phyloP scores from a whole-genome alignment of 2,329 filamentous ascomycete genomes.

The Sporothrix mexicana region DNA sequence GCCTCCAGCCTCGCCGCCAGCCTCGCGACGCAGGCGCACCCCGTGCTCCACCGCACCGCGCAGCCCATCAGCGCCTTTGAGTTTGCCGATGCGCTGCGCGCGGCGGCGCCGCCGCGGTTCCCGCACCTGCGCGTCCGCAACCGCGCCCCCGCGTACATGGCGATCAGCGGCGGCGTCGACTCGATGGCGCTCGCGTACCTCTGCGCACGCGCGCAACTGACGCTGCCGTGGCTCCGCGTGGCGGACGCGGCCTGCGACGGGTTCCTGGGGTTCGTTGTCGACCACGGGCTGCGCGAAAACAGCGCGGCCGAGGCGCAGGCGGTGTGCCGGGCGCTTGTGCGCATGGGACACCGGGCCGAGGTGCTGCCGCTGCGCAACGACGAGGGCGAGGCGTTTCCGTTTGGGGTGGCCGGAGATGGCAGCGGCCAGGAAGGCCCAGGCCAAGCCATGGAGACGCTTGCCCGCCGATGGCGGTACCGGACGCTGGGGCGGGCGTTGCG shows the following conservation, averaged over 20 bases:
- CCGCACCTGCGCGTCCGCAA: conserved; percentile 47
- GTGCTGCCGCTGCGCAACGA: conserved; percentile 43
- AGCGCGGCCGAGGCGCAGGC: conserved; percentile 59
- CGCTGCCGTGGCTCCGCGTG: conserved; percentile 46
- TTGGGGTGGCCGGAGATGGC: no score
- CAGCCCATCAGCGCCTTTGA: conserved; percentile 50
- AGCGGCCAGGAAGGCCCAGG: neutral
- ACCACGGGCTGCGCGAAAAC: conserved; percentile 62
- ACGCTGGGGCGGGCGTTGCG: conserved; percentile 68
- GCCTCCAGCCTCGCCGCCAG: neutral
- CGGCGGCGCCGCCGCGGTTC: conserved; percentile 58
- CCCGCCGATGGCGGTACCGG: conserved; percentile 66
- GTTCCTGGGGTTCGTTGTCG: conserved; percentile 58
- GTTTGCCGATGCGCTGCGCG: conserved; percentile 57
- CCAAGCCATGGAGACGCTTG: conserved; percentile 52
- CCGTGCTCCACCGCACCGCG: conserved; percentile 49
- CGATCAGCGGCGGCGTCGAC: conserved; percentile 90
- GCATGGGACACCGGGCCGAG: conserved; percentile 45
- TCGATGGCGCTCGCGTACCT: conserved; percentile 94
- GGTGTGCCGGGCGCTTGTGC: conserved; percentile 49
- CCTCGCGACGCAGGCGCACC: conserved; percentile 35
- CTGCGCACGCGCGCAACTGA: conserved; percentile 58
- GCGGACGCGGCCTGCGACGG: conserved; percentile 52
- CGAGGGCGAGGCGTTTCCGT: no score
- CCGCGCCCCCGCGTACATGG: conserved; percentile 60